phyloP scores from a whole-genome alignment of 768 basidiomycete species.

The Agaricus sinodeliciosus region DNA sequence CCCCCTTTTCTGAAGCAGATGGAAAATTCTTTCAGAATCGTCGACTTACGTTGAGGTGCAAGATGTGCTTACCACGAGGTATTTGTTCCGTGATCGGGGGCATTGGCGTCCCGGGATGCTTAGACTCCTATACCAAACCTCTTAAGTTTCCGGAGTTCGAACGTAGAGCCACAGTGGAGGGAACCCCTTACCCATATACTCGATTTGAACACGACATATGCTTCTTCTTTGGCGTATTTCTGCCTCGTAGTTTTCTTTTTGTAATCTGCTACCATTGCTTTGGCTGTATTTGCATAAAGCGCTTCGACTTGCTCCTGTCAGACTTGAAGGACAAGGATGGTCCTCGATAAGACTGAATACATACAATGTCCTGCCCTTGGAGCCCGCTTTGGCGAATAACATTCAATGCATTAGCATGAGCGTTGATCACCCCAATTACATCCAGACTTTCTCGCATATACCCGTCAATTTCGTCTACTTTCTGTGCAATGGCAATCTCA shows the following conservation, averaged over 20 bases:
- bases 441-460: conserved; percentile 69
- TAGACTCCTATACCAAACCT: conserved; percentile 44
- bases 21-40: background rate
- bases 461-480: conserved; percentile 51
- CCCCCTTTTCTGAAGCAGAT: conserved; percentile 59
- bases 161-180: background rate
- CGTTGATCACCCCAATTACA: conserved; percentile 51
- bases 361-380: conserved; percentile 52
- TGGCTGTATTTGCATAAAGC: conserved; percentile 43
- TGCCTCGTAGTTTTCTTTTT: conserved; percentile 62
- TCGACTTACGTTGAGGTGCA: background rate
- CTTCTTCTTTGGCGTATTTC: conserved; percentile 61
- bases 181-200: conserved; percentile 53
- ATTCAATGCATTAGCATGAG: conserved; percentile 47
- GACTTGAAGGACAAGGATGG: background rate
- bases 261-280: conserved; percentile 40
- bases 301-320: conserved; percentile 44
- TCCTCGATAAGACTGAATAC: conserved; percentile 18
- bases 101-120: conserved; percentile 60
- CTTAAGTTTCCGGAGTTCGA: background rate
- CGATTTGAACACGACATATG: conserved; percentile 58
- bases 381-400: conserved; percentile 51
- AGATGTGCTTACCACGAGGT: conserved; percentile 44
- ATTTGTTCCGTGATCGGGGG: conserved; percentile 75
- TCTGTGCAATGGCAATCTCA: conserved; percentile 26